Evolutionary conservation across 2,329 filamentous ascomycete genomes (phyloP).

Genomic region (Pyricularia sp.): DNA sequence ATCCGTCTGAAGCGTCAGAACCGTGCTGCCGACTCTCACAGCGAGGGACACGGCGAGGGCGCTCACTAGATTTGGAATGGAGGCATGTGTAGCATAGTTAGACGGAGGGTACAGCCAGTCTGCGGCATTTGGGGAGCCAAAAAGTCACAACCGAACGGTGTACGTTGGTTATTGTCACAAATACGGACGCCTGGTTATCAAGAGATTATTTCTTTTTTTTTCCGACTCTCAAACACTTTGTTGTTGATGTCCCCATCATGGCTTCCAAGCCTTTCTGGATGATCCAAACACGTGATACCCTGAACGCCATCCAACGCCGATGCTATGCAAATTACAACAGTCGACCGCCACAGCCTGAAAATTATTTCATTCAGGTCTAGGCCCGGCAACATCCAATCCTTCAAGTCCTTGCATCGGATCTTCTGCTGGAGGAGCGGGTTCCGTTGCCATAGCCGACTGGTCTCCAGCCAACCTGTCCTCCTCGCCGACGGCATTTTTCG

Average conservation of each 20-base stretch:
- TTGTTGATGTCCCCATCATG: background rate
- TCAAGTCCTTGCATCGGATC: constrained; percentile 96
- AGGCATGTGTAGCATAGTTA: background rate
- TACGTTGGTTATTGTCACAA: background rate
- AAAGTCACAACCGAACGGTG: background rate
- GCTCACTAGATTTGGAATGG: constrained; percentile 3
- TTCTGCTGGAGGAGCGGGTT: constrained; percentile 33
- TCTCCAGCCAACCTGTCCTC: constrained; percentile 56
- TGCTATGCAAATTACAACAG: constrained; percentile 25
- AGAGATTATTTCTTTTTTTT: background rate
- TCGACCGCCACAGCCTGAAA: background rate
- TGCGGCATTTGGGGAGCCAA: background rate
- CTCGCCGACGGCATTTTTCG: constrained; percentile 72
- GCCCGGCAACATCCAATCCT: constrained; percentile 85
- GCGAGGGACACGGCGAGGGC: constrained; percentile 19
- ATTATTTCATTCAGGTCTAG: constrained; percentile 52
- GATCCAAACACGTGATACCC: constrained; percentile 1
- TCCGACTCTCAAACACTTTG: background rate
- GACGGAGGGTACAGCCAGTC: background rate
- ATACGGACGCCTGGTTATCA: background rate
- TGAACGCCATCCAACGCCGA: constrained; percentile 25
- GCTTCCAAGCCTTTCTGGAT: background rate
- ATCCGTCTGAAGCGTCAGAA: constrained; percentile 72
- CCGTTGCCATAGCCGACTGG: constrained; percentile 34
- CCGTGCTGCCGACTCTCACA: constrained; percentile 26